A percentile compares a stretch with the other conserved stretches of the same genome.
These are phyloP conservation scores for Hymenoscyphus fructigenus DNA, from an alignment of 2,329 filamentous ascomycete genomes.

Conservation along the genomic window DNA sequence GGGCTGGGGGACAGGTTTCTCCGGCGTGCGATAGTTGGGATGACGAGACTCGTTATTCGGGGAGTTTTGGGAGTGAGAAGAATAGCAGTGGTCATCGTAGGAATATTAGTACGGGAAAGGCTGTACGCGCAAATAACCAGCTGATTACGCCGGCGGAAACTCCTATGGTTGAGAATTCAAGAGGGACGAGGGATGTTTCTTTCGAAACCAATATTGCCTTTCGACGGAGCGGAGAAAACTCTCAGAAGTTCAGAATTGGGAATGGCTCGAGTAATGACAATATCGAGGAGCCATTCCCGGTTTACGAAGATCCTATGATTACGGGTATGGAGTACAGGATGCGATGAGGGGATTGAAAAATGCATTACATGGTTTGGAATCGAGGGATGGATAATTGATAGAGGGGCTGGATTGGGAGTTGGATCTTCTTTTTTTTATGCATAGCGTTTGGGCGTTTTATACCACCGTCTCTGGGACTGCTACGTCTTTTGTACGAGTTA, in stretches of 20 bases:
- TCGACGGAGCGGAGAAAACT: background rate
- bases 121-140: background rate
- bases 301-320: conserved; percentile 1
- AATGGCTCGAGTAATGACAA: background rate
- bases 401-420: background rate
- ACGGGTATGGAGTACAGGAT: background rate
- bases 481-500: too few relatives aligned
- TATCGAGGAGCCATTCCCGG: conserved; percentile 2
- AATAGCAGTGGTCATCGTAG: background rate
- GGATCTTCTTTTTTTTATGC: background rate
- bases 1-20: conserved; percentile 43
- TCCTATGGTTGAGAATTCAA: background rate
- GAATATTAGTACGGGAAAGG: conserved; percentile 2
- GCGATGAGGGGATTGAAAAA: background rate
- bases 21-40: too few relatives aligned
- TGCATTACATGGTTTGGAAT: background rate
- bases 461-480: background rate
- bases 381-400: background rate
- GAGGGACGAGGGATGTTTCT: conserved; percentile 1
- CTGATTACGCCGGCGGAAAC: conserved; percentile 6
- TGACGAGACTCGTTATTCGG: background rate
- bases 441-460: conserved; percentile 2
- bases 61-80: background rate
- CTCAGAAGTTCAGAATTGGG: too few relatives aligned
- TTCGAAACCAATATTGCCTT: background rate